These are phyloP conservation scores for Rosa rugosa DNA, from an alignment of 306 rosid species.

Conservation along the genomic window DNA sequence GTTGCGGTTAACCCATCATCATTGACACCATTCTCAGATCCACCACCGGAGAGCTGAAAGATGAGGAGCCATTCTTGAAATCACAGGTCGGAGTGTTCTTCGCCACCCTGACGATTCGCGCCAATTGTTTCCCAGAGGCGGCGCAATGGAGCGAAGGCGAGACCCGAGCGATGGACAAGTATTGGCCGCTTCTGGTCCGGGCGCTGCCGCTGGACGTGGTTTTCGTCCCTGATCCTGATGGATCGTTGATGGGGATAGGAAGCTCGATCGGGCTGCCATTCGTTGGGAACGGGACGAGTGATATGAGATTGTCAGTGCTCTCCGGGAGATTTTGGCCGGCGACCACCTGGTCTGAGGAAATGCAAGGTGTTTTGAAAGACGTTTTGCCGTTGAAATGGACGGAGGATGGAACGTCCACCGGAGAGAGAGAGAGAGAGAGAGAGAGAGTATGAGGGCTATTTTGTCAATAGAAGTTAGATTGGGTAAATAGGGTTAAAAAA, in stretches of 20 bases:
- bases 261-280: conserved; percentile 79
- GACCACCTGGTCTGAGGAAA: conserved; percentile 96
- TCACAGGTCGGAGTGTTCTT: conserved; percentile 95
- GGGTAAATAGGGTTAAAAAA: no score
- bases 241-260: conserved; percentile 73
- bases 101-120: conserved; percentile 87
- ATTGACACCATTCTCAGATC: conserved; percentile 82
- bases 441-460: no score
- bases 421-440: conserved; percentile 18
- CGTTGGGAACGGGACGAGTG: conserved; percentile 62
- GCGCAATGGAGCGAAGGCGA: conserved; percentile 99
- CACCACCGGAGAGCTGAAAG: conserved; percentile 59
- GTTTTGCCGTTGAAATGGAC: conserved; percentile 58
- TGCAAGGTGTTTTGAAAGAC: conserved; percentile 81
- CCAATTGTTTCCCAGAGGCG: conserved; percentile 84
- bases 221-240: conserved; percentile 90
- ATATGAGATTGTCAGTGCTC: conserved; percentile 95
- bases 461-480: no score
- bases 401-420: conserved; percentile 36
- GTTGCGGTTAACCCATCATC: conserved; percentile 47
- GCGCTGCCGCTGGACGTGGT: conserved; percentile 80
- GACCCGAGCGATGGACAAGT: conserved; percentile 63
- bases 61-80: conserved; percentile 60
- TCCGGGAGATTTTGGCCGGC: conserved; percentile 88
- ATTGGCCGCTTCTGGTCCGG: conserved; percentile 82